Evolutionary conservation across 257 asterid species (phyloP).

Genomic region (Fraxinus americana): DNA sequence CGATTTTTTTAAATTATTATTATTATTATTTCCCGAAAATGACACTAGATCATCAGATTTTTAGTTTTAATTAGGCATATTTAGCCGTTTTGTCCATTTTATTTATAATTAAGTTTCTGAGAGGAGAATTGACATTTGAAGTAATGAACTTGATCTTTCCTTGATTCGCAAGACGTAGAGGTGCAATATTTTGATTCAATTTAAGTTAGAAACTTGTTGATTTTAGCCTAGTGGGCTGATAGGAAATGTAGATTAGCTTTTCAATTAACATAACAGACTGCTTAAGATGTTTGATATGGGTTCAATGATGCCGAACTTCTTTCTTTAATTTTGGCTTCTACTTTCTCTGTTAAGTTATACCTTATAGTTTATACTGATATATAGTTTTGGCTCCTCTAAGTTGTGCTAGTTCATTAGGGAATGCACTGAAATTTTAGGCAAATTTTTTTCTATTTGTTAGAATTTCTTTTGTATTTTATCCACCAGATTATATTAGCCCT

Average conservation of each 20-base stretch:
- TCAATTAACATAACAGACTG: neutral
- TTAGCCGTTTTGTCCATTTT: neutral
- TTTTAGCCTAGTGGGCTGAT: constrained; percentile 17
- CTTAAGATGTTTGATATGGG: neutral
- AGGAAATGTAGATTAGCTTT: neutral
- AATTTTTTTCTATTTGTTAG: neutral
- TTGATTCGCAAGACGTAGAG: constrained; percentile 1
- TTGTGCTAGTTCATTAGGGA: neutral
- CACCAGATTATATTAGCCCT: neutral
- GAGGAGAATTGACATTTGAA: constrained; percentile 7
- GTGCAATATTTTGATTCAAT: neutral
- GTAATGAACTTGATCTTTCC: constrained; percentile 24
- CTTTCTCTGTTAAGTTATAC: neutral
- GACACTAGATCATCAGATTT: neutral
- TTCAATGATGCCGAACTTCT: neutral
- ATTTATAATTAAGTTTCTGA: neutral
- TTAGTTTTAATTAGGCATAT: neutral
- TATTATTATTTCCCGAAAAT: constrained; percentile 1
- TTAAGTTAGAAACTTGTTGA: constrained; percentile 3
- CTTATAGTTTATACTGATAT: neutral
- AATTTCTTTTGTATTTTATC: neutral
- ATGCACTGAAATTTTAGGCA: neutral
- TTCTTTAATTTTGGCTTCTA: neutral
- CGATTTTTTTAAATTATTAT: constrained; percentile 16
- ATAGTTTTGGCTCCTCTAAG: neutral